Evolutionary conservation across 2,329 filamentous ascomycete genomes (phyloP).

Genomic region (Hypomyces perniciosus): DNA sequence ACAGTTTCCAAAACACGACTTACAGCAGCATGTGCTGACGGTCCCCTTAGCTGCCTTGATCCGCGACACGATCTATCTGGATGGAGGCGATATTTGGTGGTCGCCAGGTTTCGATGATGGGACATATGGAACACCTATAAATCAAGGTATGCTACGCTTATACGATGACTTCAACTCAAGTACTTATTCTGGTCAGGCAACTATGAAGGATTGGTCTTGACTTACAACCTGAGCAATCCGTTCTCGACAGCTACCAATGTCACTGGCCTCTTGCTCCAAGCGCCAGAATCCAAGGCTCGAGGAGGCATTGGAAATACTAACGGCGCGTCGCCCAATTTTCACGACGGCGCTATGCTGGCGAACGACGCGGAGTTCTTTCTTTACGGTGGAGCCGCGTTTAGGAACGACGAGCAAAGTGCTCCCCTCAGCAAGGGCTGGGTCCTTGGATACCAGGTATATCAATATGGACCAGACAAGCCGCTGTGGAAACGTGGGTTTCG

Average conservation of each 20-base stretch:
- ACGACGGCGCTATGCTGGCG: conserved; percentile 58
- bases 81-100: conserved; percentile 56
- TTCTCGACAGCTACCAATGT: conserved; percentile 50
- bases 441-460: conserved; percentile 46
- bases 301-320: conserved; percentile 44
- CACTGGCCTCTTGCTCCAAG: conserved; percentile 41
- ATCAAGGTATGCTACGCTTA: conserved; percentile 35
- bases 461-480: conserved; percentile 42
- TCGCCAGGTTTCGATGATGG: conserved; percentile 43
- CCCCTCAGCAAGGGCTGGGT: conserved; percentile 38
- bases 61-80: conserved; percentile 58
- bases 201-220: conserved; percentile 45
- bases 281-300: conserved; percentile 40
- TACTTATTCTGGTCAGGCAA: conserved; percentile 38
- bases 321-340: conserved; percentile 49
- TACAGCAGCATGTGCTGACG: conserved; percentile 11
- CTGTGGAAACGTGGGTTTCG: conserved; percentile 40
- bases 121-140: conserved; percentile 17
- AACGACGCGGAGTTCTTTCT: conserved; percentile 59
- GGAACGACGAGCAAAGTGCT: conserved; percentile 27
- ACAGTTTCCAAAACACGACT: conserved; percentile 3
- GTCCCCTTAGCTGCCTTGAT: conserved; percentile 46
- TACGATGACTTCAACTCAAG: too few species aligned
- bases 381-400: conserved; percentile 52
- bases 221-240: conserved; percentile 51